These are phyloP conservation scores for Telopea speciosissima DNA, from an alignment of 177 flowering plant genomes.

Conservation along the genomic window DNA sequence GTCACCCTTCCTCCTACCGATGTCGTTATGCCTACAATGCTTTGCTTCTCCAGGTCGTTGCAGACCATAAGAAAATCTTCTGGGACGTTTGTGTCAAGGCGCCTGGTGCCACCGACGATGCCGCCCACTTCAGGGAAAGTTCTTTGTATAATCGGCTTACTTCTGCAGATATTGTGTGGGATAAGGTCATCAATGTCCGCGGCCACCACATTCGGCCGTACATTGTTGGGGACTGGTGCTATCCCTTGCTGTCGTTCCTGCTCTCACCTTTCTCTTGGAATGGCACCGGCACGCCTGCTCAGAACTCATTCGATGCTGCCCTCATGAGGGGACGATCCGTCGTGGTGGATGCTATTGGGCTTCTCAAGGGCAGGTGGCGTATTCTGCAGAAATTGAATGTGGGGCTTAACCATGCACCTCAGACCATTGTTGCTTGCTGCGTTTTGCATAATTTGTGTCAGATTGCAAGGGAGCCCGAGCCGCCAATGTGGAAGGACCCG, in stretches of 20 bases:
- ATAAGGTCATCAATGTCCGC: slow-evolving; percentile 57
- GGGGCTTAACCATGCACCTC: slow-evolving; percentile 82
- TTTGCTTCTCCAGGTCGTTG: slow-evolving; percentile 73
- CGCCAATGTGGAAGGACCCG: slow-evolving; percentile 65
- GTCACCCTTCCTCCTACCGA: slow-evolving; percentile 20
- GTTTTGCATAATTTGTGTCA: slow-evolving; percentile 95
- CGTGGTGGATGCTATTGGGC: slow-evolving; percentile 81
- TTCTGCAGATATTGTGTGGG: slow-evolving; percentile 77
- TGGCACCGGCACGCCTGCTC: slow-evolving; percentile 50
- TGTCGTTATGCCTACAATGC: slow-evolving; percentile 50
- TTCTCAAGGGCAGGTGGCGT: slow-evolving; percentile 87
- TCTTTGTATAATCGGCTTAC: slow-evolving; percentile 56
- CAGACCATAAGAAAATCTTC: slow-evolving; percentile 75
- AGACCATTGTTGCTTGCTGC: slow-evolving; percentile 92
- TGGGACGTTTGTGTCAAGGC: slow-evolving; percentile 98
- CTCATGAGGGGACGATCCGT: slow-evolving; percentile 64
- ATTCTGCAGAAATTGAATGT: slow-evolving; percentile 88
- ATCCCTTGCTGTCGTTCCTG: slow-evolving; percentile 68
- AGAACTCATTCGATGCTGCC: slow-evolving; percentile 71
- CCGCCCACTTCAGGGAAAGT: slow-evolving; percentile 79
- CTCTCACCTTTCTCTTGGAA: slow-evolving; percentile 62
- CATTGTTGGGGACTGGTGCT: slow-evolving; percentile 84
- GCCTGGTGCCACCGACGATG: slow-evolving; percentile 72
- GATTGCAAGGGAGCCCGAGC: slow-evolving; percentile 93
- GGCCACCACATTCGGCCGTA: slow-evolving; percentile 78